Base-by-base conservation (phyloP, 805 yeast genomes). In the Starmerella floricola region DNA sequence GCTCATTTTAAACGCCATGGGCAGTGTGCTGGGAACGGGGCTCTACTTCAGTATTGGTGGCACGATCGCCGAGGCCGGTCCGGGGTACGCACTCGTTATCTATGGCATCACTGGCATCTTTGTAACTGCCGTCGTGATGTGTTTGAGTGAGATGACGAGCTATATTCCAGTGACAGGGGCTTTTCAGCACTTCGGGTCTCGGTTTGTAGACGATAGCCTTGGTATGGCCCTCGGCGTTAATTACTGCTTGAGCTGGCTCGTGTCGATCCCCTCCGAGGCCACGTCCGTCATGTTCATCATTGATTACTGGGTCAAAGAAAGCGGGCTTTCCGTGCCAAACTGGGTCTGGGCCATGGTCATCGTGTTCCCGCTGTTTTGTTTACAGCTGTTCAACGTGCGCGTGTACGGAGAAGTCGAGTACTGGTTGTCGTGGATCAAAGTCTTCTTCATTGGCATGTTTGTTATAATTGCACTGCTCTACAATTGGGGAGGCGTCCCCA, bases 21-120 rank as follows among this genome's bases (percentile, higher is more conserved):
- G 85, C 53, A 83, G 85, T 40, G 68, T 78, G 40, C 78, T 80
- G 48, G 91, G 88, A 56, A 77, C 86, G 5, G 88, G 86, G 58
- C 64, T 79, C 38, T 77, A 80, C 49, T 76, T 81, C 39, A 34
- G 52, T 15, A 47, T 46, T 3, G 55, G 54, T 4, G 50, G 37
- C 4, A 45, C 46, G 2, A 49, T 56, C 30, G 42, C 50, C 18
- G 44, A 44, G 19, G 55, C 55, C 12, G 61, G 61, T 0, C 61
- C 61, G 4, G 52, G 56, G 12, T 61, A 59, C 3, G 52, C 56
- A 11, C 38, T 57, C n/a, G 60, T 48, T 31, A 56, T 55, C 10
- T 66, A 65, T 37, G 59, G 59, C 2, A 47, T 57, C 38, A 51
- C 54, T 49, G 78, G 82, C 12, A 60, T 72, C 29, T 73, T 75